phyloP scores from a whole-genome alignment of 495 filamentous ascomycete species.

The Lichina pygmaea region DNA sequence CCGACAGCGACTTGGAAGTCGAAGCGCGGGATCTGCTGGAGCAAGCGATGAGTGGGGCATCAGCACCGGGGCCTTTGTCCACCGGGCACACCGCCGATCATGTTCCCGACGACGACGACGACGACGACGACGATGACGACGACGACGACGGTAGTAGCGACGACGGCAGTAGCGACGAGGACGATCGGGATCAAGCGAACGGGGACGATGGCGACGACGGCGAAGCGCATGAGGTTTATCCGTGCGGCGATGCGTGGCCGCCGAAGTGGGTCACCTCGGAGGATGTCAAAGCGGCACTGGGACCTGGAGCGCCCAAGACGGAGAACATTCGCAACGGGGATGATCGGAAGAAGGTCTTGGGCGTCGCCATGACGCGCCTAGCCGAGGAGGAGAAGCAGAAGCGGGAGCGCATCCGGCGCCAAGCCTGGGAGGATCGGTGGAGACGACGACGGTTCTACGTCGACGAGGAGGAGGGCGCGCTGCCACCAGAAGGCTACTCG shows the following conservation, averaged over 20 bases:
- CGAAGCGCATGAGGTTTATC: slow-evolving; percentile 5
- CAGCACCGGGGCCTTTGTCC: neutral
- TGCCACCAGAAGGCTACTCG: slow-evolving; percentile 30
- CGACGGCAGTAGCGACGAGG: neutral
- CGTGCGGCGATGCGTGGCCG: neutral
- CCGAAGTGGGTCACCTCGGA: slow-evolving; percentile 5
- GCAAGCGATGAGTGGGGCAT: neutral
- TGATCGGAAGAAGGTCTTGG: slow-evolving; percentile 17
- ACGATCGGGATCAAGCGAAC: neutral
- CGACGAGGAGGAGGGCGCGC: slow-evolving; percentile 50
- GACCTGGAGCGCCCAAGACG: slow-evolving; percentile 12
- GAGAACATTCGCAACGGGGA: slow-evolving; percentile 16
- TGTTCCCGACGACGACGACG: neutral
- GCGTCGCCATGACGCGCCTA: slow-evolving; percentile 16
- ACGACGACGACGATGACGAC: neutral
- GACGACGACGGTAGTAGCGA: neutral
- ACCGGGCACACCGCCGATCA: neutral
- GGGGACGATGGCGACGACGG: slow-evolving; percentile 10
- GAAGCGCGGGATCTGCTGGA: slow-evolving; percentile 1
- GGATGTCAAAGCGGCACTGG: slow-evolving; percentile 9
- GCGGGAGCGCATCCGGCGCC: slow-evolving; percentile 16
- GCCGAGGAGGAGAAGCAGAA: slow-evolving; percentile 14
- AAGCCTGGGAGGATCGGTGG: slow-evolving; percentile 43
- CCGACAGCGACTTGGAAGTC: neutral
- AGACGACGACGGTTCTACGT: slow-evolving; percentile 47